Conservation (phyloP, 371 early-diverging fungal genomes). For the Smittium culicis region DNA sequence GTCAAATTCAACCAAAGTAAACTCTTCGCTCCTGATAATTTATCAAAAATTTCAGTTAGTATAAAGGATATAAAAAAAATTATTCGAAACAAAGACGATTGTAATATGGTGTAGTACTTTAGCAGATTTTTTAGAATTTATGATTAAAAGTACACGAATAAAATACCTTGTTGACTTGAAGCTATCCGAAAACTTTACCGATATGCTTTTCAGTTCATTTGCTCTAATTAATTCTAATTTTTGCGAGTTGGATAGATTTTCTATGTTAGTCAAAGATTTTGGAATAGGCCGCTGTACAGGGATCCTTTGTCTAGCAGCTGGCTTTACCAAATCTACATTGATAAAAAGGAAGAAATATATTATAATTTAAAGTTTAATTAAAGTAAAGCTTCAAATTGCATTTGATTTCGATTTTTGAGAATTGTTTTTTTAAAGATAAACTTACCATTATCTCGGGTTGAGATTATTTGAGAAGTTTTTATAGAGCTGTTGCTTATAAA, state of each 20-base stretch:
- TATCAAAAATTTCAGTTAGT: no score
- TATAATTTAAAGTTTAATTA: no score
- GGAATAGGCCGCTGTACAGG: neutral
- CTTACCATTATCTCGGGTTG: neutral
- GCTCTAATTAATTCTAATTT: neutral
- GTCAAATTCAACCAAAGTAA: neutral
- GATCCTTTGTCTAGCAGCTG: neutral
- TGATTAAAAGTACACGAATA: no score
- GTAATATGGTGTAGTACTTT: no score
- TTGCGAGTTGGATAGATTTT: neutral
- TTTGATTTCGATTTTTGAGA: no score
- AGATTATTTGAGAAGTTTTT: constrained; percentile 3
- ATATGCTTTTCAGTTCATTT: neutral
- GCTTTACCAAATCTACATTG: no score
- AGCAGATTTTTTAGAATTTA: no score
- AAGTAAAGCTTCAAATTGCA: no score
- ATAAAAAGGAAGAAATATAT: no score
- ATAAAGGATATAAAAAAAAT: no score
- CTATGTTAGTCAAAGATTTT: neutral
- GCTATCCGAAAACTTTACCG: neutral
- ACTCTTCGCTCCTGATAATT: neutral
- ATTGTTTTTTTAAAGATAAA: no score
- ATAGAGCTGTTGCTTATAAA: constrained; percentile 16
- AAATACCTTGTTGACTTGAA: neutral
- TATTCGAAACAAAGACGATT: no score